These are phyloP conservation scores for Pleurotus eryngii DNA, from an alignment of 768 basidiomycete species.

Conservation along the genomic window DNA sequence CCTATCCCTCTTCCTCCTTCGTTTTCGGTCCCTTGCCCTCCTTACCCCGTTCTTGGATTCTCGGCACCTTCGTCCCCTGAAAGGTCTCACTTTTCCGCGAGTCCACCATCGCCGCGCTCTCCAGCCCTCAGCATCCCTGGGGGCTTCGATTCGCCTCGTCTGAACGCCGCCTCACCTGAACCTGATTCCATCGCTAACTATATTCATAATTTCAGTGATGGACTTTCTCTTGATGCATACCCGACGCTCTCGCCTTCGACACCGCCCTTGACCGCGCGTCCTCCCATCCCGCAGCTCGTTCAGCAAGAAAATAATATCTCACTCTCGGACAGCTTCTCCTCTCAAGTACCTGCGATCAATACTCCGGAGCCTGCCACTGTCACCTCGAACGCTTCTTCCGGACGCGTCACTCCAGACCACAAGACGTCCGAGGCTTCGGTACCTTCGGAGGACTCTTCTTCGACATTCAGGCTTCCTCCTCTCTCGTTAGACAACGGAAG, in stretches of 20 bases:
- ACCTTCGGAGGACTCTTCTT: constrained; percentile 7
- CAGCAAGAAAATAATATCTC: too few species aligned
- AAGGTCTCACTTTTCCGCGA: too few species aligned
- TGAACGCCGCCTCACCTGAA: neutral
- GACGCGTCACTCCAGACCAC: neutral
- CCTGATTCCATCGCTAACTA: neutral
- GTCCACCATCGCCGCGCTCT: neutral
- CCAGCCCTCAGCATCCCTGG: constrained; percentile 8
- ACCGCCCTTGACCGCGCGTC: neutral
- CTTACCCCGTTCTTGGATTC: too few species aligned
- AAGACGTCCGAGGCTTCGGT: constrained; percentile 19
- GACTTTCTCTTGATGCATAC: neutral
- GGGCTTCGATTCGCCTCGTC: constrained; percentile 4
- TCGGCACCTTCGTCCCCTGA: too few species aligned
- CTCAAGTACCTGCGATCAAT: too few species aligned
- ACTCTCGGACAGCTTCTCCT: too few species aligned
- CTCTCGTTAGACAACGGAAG: constrained; percentile 9
- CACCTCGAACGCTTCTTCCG: neutral
- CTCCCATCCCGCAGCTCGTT: too few species aligned
- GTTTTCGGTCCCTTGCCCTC: too few species aligned
- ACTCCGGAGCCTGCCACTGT: neutral
- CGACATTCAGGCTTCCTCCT: constrained; percentile 12
- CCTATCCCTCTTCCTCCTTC: too few species aligned
- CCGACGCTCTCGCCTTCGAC: neutral
- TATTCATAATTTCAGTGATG: neutral